Percentiles rank a stretch among this genome's conserved stretches.
Conservation (phyloP, 495 filamentous ascomycete genomes). For the Talaromyces wortmannii region DNA sequence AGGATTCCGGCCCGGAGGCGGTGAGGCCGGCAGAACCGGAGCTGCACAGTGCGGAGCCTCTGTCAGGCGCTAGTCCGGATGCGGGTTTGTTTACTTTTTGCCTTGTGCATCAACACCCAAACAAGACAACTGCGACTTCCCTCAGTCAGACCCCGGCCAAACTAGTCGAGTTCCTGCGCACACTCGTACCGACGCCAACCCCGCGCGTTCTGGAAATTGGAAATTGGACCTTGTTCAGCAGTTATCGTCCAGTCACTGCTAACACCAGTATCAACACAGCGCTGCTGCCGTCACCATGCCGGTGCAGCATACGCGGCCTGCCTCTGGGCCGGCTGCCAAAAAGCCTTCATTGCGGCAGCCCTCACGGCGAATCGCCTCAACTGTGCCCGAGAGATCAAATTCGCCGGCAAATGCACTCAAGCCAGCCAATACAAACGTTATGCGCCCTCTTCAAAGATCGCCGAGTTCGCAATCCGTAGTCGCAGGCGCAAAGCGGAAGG, state of each 20-base stretch:
- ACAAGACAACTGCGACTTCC: background rate
- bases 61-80: background rate
- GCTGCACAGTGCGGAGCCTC: background rate
- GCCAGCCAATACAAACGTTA: slow-evolving; percentile 37
- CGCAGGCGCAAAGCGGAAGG: slow-evolving; percentile 64
- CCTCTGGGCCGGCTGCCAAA: slow-evolving; percentile 41
- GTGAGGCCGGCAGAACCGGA: too few species aligned
- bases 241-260: too few species aligned
- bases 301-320: slow-evolving; percentile 32
- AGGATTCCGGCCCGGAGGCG: background rate
- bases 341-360: slow-evolving; percentile 52
- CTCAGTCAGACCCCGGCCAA: background rate
- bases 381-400: slow-evolving; percentile 32
- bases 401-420: slow-evolving; percentile 61
- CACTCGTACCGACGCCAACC: background rate
- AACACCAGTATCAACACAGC: background rate
- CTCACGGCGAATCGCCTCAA: slow-evolving; percentile 25
- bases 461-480: slow-evolving; percentile 32
- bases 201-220: background rate
- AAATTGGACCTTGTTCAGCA: too few species aligned
- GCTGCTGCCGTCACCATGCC: background rate
- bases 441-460: slow-evolving; percentile 24
- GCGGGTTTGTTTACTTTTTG: slow-evolving; percentile 38
- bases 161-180: background rate
- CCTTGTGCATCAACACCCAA: slow-evolving; percentile 13